These are phyloP conservation scores for Omphalotus guepiniiformis DNA, from an alignment of 768 basidiomycete species.

Conservation along the genomic window DNA sequence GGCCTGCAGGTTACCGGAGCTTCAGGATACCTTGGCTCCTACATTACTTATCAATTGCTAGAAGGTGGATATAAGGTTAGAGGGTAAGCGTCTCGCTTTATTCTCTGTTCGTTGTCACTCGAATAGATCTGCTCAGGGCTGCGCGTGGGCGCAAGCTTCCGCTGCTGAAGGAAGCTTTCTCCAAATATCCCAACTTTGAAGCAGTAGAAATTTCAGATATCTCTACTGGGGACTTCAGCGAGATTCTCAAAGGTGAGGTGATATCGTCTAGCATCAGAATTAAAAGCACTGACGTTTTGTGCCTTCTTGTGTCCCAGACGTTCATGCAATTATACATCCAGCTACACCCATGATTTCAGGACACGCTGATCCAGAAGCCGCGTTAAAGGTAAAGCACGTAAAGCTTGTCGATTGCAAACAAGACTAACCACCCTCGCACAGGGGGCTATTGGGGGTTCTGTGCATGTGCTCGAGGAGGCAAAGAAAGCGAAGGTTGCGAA, in stretches of 20 bases:
- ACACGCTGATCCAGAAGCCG: neutral
- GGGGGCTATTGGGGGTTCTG: constrained; percentile 6
- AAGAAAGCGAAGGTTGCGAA: neutral
- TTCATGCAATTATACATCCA: constrained; percentile 1
- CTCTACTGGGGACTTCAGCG: constrained; percentile 7
- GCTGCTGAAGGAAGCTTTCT: constrained; percentile 1
- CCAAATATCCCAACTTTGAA: constrained; percentile 10
- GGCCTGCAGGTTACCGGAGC: constrained; percentile 17
- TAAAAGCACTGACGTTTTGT: neutral
- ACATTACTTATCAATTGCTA: constrained; percentile 15
- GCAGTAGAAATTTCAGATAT: constrained; percentile 15
- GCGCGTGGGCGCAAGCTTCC: constrained; percentile 9
- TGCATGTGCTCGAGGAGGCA: constrained; percentile 11
- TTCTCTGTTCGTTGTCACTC: neutral
- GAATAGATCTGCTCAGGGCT: neutral
- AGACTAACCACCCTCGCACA: constrained; percentile 2
- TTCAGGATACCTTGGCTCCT: constrained; percentile 16
- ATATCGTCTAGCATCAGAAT: neutral
- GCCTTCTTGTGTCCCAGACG: neutral
- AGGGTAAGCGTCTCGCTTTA: constrained; percentile 2
- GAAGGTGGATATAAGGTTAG: constrained; percentile 15
- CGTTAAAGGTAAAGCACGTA: neutral
- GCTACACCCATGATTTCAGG: constrained; percentile 1
- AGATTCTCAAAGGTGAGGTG: neutral
- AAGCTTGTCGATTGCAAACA: no score